Evolutionary conservation across 768 basidiomycete species (phyloP).

Genomic region (Chalciporus sphaerocephalus): DNA sequence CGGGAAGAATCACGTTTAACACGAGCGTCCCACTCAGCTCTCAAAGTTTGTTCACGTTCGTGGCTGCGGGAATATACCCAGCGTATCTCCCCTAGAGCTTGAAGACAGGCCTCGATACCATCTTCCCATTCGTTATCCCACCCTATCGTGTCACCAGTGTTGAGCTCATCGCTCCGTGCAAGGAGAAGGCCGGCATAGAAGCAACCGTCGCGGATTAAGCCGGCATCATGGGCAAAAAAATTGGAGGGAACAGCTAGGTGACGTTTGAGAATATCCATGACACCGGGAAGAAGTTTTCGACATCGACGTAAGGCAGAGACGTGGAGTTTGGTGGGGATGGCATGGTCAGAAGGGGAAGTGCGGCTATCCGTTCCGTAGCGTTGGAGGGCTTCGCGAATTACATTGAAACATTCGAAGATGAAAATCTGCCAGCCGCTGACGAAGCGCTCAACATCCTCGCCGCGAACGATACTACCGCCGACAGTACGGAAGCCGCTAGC

Average conservation of each 20-base stretch:
- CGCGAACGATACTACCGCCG: constrained; percentile 33
- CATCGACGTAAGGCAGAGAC: constrained; percentile 46
- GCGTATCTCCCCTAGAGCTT: constrained; percentile 74
- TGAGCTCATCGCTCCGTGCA: constrained; percentile 48
- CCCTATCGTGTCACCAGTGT: constrained; percentile 10
- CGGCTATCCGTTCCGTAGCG: constrained; percentile 47
- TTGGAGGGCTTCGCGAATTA: constrained; percentile 73
- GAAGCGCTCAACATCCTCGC: constrained; percentile 60
- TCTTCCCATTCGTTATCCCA: constrained; percentile 33
- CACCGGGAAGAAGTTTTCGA: constrained; percentile 44
- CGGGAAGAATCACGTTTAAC: constrained; percentile 30
- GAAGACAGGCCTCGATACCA: constrained; percentile 50
- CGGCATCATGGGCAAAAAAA: constrained; percentile 83
- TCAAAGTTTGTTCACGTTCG: constrained; percentile 63
- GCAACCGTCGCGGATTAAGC: constrained; percentile 82
- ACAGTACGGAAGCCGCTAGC: constrained; percentile 40
- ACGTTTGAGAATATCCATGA: constrained; percentile 48
- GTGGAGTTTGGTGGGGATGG: constrained; percentile 46
- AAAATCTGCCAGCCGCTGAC: constrained; percentile 89
- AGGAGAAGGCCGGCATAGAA: constrained; percentile 82
- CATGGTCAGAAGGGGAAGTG: constrained; percentile 42
- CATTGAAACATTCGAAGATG: constrained; percentile 88
- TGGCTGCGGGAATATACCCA: constrained; percentile 78
- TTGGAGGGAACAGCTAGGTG: constrained; percentile 40
- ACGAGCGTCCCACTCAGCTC: constrained; percentile 42